Evolutionary conservation across 768 basidiomycete genomes (phyloP).

Genomic region (Chalciporus piperatus): DNA sequence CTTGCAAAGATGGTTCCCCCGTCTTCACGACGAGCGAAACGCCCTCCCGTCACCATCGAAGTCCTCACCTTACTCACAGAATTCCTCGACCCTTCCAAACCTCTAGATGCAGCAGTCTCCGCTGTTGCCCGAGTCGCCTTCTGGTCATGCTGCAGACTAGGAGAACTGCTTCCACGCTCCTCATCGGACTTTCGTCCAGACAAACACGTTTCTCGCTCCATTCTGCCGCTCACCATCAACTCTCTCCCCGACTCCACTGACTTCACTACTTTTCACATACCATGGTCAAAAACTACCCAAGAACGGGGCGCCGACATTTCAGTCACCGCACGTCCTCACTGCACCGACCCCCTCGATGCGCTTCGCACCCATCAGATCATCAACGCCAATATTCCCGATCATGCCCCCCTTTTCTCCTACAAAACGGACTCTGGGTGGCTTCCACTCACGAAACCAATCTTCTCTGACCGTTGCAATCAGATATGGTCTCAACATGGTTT

Average conservation of each 20-base stretch:
- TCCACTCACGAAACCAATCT: constrained; percentile 14
- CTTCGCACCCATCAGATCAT: too few relatives aligned
- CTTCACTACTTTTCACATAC: too few relatives aligned
- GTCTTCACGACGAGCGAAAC: constrained; percentile 12
- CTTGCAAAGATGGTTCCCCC: constrained; percentile 19
- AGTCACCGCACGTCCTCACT: too few relatives aligned
- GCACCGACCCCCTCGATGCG: too few relatives aligned
- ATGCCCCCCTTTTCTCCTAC: too few relatives aligned
- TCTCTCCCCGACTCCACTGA: too few relatives aligned
- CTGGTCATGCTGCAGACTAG: constrained; percentile 27
- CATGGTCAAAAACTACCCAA: too few relatives aligned
- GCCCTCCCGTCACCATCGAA: constrained; percentile 34
- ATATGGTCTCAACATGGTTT: constrained; percentile 17
- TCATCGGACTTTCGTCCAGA: too few relatives aligned
- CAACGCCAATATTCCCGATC: too few relatives aligned
- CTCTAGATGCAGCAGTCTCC: constrained; percentile 22
- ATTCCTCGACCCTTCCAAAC: constrained; percentile 21
- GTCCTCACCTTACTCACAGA: constrained; percentile 28
- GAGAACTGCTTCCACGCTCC: neutral
- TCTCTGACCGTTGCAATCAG: constrained; percentile 25
- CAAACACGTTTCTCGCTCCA: neutral
- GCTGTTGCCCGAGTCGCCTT: constrained; percentile 34
- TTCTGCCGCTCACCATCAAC: too few relatives aligned
- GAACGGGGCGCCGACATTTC: too few relatives aligned
- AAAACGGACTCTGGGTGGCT: constrained; percentile 2